Conservation (phyloP, 148 eudicot species). For the Drosera capensis region DNA sequence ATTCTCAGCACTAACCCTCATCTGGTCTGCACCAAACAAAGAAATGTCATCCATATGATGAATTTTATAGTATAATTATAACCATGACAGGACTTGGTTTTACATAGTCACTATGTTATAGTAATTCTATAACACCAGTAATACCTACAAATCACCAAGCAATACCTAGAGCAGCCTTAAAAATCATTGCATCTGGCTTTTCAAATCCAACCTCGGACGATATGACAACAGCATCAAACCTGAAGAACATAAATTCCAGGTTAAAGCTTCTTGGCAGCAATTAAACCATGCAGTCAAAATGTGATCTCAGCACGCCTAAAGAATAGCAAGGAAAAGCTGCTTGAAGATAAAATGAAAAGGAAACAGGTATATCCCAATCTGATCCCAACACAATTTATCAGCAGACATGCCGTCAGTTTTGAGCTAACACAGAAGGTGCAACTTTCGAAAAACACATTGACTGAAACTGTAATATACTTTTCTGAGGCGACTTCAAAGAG, state of each 20-base stretch:
- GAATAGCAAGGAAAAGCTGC: not conserved
- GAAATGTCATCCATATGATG: not conserved
- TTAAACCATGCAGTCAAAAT: not conserved
- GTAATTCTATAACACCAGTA: not conserved
- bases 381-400: too few species aligned
- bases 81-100: not conserved
- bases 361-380: too few species aligned
- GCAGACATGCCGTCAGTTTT: too few species aligned
- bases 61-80: not conserved
- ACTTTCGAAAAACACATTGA: not conserved
- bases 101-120: not conserved
- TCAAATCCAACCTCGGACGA: conserved; percentile 92
- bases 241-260: conserved; percentile 11
- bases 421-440: too few species aligned
- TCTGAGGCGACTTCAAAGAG: too few species aligned
- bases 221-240: conserved; percentile 88
- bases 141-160: not conserved
- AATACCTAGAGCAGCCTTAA: conserved; percentile 75
- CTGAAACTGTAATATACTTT: not conserved
- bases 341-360: too few species aligned
- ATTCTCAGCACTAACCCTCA: conserved; percentile 34
- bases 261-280: not conserved
- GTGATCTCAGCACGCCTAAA: not conserved
- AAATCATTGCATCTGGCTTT: conserved; percentile 74
- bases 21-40: conserved; percentile 29